Conservation (phyloP, 306 rosid species). For the Acacia acuminata region DNA sequence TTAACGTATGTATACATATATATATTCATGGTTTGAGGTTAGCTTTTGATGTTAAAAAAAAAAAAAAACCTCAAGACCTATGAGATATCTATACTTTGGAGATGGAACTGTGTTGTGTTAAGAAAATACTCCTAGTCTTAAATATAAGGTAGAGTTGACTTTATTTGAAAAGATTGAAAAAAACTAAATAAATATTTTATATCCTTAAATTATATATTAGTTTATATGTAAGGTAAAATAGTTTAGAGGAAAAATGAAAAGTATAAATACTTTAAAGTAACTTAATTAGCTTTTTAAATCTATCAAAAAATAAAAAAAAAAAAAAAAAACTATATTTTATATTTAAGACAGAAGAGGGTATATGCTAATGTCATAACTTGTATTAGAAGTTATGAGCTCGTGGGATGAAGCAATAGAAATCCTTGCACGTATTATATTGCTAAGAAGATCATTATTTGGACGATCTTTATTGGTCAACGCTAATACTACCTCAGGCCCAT, state of each 20-base stretch:
- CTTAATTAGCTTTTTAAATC: no score
- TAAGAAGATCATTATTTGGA: background rate
- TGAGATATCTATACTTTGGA: background rate
- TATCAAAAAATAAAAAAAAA: no score
- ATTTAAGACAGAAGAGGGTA: no score
- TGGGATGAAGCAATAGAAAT: background rate
- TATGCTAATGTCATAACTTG: background rate
- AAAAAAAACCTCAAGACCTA: background rate
- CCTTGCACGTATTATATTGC: background rate
- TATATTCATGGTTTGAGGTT: background rate
- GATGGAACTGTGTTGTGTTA: background rate
- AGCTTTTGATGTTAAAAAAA: conserved; percentile 6
- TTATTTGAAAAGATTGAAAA: no score
- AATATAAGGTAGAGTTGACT: no score
- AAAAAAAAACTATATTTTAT: no score
- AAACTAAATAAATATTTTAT: no score
- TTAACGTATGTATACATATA: background rate
- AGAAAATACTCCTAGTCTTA: background rate
- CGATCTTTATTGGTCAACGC: background rate
- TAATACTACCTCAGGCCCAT: no score
- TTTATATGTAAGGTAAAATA: no score
- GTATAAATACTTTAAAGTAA: no score
- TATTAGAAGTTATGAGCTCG: background rate
- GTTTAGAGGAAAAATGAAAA: no score
- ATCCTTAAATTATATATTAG: no score